phyloP scores from a whole-genome alignment of 1,284 basidiomycete genomes.

The Leccinum pachyderme region DNA sequence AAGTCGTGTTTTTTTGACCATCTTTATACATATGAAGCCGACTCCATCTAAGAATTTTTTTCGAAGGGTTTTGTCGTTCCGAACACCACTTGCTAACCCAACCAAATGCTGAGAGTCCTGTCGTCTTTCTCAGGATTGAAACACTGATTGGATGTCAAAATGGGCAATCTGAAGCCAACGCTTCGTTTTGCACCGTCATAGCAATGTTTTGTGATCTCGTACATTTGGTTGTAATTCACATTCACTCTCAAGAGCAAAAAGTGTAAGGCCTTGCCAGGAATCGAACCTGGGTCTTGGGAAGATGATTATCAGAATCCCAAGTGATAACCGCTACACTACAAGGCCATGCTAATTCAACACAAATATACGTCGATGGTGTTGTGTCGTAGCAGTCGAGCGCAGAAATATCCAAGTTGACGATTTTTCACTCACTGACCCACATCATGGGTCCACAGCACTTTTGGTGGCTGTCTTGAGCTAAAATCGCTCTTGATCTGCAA shows the following conservation, averaged over 20 bases:
- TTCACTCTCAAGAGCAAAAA: conserved; percentile 1
- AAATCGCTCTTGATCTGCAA: background rate
- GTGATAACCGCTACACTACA: conserved; percentile 50
- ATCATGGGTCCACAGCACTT: background rate
- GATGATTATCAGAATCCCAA: conserved; percentile 45
- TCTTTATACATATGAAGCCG: background rate
- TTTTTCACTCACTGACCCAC: background rate
- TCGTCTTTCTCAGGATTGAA: background rate
- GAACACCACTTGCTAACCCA: background rate
- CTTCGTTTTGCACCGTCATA: background rate
- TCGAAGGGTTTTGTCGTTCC: background rate
- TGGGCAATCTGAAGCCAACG: background rate
- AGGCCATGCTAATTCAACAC: background rate
- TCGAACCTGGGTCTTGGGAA: conserved; percentile 32
- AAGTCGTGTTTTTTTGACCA: conserved; percentile 56
- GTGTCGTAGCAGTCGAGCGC: background rate
- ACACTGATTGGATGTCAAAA: background rate
- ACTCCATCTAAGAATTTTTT: background rate
- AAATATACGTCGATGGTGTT: background rate
- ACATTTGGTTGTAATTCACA: too few relatives aligned
- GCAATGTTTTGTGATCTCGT: too few relatives aligned
- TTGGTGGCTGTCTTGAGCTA: background rate
- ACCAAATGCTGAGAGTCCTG: background rate
- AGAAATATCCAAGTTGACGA: background rate
- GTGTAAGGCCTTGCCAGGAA: conserved; percentile 22